Evolutionary conservation across 306 rosid species (phyloP).

Genomic region (Parietaria judaica): DNA sequence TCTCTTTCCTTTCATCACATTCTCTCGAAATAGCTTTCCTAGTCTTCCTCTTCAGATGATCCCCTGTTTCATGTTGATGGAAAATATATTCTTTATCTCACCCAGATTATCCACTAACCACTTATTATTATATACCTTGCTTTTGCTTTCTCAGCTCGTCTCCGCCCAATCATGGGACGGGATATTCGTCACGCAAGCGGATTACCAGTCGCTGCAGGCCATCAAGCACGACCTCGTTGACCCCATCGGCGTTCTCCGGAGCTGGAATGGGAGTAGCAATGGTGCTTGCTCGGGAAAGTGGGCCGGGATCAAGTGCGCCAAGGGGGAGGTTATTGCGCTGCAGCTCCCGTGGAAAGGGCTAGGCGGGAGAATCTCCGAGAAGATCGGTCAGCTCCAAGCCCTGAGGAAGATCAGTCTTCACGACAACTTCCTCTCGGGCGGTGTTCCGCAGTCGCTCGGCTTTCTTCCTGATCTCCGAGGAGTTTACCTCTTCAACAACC

Average conservation of each 20-base stretch:
- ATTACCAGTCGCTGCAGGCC: slow-evolving; percentile 60
- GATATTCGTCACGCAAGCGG: slow-evolving; percentile 42
- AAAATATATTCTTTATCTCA: slow-evolving; percentile 20
- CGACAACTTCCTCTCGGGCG: slow-evolving; percentile 54
- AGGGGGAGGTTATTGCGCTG: slow-evolving; percentile 78
- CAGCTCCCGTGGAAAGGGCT: slow-evolving; percentile 94
- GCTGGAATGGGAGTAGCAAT: slow-evolving; percentile 74
- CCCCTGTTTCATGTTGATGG: slow-evolving; percentile 34
- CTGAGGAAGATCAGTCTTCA: slow-evolving; percentile 79
- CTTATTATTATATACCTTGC: slow-evolving; percentile 16
- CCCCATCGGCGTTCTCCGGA: slow-evolving; percentile 47
- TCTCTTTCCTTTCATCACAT: slow-evolving; percentile 9
- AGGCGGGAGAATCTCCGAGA: slow-evolving; percentile 68
- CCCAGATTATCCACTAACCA: slow-evolving; percentile 3
- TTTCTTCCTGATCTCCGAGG: slow-evolving; percentile 79
- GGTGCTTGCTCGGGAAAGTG: slow-evolving; percentile 89
- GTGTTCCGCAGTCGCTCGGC: slow-evolving; percentile 61
- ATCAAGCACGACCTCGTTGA: slow-evolving; percentile 57
- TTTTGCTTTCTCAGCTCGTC: slow-evolving; percentile 35
- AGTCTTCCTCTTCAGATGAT: background rate
- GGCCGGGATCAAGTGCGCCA: slow-evolving; percentile 85
- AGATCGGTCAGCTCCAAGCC: slow-evolving; percentile 64
- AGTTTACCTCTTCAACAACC: slow-evolving; percentile 79
- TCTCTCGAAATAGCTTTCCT: background rate
- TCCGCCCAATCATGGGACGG: slow-evolving; percentile 52